Conservation (phyloP, 2,329 filamentous ascomycete genomes). For the Cercospora beticola region DNA sequence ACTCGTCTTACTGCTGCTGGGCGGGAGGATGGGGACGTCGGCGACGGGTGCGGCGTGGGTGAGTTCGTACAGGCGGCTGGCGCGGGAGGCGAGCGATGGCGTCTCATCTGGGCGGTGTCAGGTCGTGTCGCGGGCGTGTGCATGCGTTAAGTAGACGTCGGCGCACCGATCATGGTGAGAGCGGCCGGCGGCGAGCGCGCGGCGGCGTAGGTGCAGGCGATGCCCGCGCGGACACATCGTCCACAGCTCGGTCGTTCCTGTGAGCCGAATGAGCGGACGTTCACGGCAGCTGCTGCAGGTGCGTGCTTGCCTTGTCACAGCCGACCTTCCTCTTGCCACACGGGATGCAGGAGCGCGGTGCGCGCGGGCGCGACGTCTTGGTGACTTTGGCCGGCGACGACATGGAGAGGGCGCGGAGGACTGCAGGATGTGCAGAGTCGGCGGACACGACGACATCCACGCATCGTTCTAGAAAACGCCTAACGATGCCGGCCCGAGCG, state of each 20-base stretch:
- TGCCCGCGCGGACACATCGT: conserved; percentile 24
- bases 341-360: conserved; percentile 23
- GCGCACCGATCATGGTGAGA: conserved; percentile 21
- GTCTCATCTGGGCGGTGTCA: conserved; percentile 22
- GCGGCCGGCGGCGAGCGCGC: conserved; percentile 15
- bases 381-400: conserved; percentile 19
- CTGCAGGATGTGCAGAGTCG: conserved; percentile 1
- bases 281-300: background rate
- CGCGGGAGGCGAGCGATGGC: conserved; percentile 22
- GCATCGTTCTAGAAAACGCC: conserved; percentile 19
- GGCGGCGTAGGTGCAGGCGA: conserved; percentile 22
- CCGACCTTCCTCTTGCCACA: conserved; percentile 26
- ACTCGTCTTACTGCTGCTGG: background rate
- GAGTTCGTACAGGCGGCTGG: conserved; percentile 24
- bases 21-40: background rate
- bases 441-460: conserved; percentile 9
- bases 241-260: conserved; percentile 24
- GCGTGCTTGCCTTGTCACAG: conserved; percentile 21
- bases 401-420: conserved; percentile 10
- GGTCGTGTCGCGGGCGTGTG: background rate
- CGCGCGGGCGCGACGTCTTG: conserved; percentile 23
- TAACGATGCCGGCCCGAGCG: conserved; percentile 17
- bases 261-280: background rate
- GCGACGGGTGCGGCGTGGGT: conserved; percentile 16
- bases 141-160: background rate